Base-by-base conservation (phyloP, 2,329 filamentous ascomycete genomes). In the Dactylonectria macrodidyma region DNA sequence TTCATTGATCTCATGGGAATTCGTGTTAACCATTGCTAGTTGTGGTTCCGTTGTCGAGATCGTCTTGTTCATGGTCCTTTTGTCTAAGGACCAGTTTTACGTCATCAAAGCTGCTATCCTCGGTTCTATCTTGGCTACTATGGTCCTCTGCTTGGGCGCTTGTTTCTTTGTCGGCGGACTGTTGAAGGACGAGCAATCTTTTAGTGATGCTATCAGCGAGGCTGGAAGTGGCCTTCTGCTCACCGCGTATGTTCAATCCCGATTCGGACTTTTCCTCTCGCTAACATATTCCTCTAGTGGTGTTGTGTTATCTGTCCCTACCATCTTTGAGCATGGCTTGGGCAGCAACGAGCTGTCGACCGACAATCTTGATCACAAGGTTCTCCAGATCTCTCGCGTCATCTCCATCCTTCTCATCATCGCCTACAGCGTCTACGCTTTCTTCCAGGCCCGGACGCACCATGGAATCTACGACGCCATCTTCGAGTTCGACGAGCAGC, bases 71-170 rank as follows among this genome's bases (percentile, higher is more conserved):
- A 92, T 95, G 84, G 88, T 95, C 2, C 82, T 97, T 51, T 85
- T 96, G 5, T 79, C 78, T 11, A 80, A 84, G 2, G 72, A 84
- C 59, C 80, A 84, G 78, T 90, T 92, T 67, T 85, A 87, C n/a
- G 92, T 96, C 73, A 93, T 97, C 73, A 90, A 94, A 77, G 93
- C 93, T 60, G 94, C 94, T 30, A 95, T 97, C 62, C 83, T 97
- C 0, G 94, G 94, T 41, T 95, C 93, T 0, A 92, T 97, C 51
- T 80, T 97, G 38, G 93, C 94, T 12, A 97, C 94, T 36, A 88
- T 96, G 82, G 82, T 97, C 51, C 85, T 97, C 1, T 97, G 94
- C 73, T 81, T 97, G 30, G 94, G 94, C 0, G 77, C 91, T 59
- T 96, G 93, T 78, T 97, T 97, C 83, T 89, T 95, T 68, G 87